Evolutionary conservation across 352 stramenopile genomes (phyloP).

Genomic region (Blastocystis sp.): DNA sequence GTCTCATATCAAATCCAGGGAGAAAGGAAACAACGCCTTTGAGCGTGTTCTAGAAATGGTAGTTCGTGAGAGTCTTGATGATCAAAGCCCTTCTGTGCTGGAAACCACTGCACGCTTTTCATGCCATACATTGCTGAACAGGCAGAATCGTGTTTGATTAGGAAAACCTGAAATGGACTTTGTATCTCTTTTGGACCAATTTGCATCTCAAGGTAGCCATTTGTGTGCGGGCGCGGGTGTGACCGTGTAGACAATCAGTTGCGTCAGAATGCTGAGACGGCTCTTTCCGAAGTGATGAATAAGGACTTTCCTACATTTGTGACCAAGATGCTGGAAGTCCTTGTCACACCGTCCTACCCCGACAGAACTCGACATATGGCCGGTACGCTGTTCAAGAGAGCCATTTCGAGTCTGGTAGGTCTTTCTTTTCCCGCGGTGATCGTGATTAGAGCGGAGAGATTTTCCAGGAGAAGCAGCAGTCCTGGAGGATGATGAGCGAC

Average conservation of each 20-base stretch:
- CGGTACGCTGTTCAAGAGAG: constrained; percentile 42
- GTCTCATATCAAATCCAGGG: no score
- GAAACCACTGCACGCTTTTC: neutral
- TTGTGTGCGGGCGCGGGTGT: neutral
- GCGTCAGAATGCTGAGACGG: constrained; percentile 34
- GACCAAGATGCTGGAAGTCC: constrained; percentile 37
- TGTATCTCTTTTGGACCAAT: constrained; percentile 18
- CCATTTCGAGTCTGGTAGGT: constrained; percentile 53
- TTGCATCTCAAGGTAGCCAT: constrained; percentile 25
- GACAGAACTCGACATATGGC: constrained; percentile 15
- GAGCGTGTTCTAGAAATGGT: no score
- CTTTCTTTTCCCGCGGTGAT: neutral
- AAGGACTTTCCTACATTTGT: constrained; percentile 41
- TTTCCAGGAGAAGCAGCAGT: constrained; percentile 23
- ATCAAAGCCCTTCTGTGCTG: neutral
- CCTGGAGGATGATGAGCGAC: constrained; percentile 17
- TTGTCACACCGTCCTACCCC: constrained; percentile 13
- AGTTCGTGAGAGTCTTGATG: neutral
- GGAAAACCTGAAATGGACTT: constrained; percentile 50
- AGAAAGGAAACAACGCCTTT: no score
- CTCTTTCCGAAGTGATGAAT: constrained; percentile 1
- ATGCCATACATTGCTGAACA: neutral
- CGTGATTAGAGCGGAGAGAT: constrained; percentile 26
- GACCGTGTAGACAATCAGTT: constrained; percentile 31
- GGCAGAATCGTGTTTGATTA: neutral